Conservation (phyloP, 495 filamentous ascomycete genomes). For the Neurospora sp. region DNA sequence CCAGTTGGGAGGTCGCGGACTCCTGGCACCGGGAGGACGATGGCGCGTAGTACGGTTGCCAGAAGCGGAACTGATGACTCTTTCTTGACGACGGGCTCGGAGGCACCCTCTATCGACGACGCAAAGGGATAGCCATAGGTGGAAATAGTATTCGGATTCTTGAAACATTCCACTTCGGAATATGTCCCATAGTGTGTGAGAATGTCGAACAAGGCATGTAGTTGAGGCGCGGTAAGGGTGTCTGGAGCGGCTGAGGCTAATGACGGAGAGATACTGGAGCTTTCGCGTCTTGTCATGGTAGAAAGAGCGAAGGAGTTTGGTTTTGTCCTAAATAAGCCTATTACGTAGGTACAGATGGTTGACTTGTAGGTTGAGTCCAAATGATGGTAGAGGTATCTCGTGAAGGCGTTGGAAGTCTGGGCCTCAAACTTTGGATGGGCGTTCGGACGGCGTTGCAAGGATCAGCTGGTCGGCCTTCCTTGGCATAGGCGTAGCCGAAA, state of each 20-base stretch:
- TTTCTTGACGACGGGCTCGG: neutral
- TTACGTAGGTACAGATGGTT: neutral
- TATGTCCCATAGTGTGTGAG: slow-evolving; percentile 57
- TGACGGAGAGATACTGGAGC: neutral
- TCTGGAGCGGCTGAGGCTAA: slow-evolving; percentile 1
- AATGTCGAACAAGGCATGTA: slow-evolving; percentile 54
- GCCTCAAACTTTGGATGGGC: neutral
- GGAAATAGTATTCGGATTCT: slow-evolving; percentile 40
- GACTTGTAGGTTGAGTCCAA: neutral
- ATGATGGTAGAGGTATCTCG: neutral
- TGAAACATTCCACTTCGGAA: slow-evolving; percentile 51
- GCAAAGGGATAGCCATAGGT: slow-evolving; percentile 51
- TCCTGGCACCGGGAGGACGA: slow-evolving; percentile 48
- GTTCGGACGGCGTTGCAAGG: neutral
- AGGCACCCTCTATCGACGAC: neutral
- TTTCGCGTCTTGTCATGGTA: neutral
- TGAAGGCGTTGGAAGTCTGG: neutral
- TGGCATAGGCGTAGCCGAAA: neutral
- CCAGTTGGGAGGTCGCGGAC: slow-evolving; percentile 42
- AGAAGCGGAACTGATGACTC: slow-evolving; percentile 45
- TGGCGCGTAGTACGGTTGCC: slow-evolving; percentile 45
- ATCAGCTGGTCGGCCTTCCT: neutral
- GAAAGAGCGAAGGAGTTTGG: neutral
- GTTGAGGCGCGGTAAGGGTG: slow-evolving; percentile 37
- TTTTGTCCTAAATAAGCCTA: neutral